Evolutionary conservation across 345 rosid genomes (phyloP).

Genomic region (Arabis alpina): DNA sequence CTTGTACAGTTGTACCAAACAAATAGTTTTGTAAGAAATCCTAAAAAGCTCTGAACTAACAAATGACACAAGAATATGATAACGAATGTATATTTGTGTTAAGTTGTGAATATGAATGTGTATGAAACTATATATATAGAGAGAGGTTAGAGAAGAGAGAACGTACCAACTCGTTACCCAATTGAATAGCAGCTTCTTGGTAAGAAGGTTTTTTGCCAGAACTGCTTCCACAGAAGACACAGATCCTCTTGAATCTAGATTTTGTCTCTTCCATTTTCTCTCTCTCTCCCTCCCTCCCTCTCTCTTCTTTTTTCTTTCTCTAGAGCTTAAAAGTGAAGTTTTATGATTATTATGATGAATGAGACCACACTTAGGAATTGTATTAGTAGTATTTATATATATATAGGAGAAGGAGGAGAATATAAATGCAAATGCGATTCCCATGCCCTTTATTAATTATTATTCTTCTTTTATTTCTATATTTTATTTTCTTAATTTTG

Average conservation of each 20-base stretch:
- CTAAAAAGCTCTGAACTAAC: not conserved
- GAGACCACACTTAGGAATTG: constrained; percentile 38
- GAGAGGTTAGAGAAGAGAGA: constrained; percentile 1
- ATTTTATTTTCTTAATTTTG: constrained; percentile 13
- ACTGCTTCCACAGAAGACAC: constrained; percentile 91
- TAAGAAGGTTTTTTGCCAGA: constrained; percentile 79
- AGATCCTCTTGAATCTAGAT: constrained; percentile 80
- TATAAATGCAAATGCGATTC: constrained; percentile 41
- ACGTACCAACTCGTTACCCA: constrained; percentile 80
- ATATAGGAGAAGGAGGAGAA: constrained; percentile 22
- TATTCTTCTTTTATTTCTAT: constrained; percentile 9
- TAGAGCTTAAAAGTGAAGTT: constrained; percentile 29
- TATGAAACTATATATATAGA: not conserved
- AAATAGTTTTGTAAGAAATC: constrained; percentile 8
- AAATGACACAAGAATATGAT: constrained; percentile 10
- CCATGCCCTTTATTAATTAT: constrained; percentile 35
- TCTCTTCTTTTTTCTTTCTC: constrained; percentile 32
- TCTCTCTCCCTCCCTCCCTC: constrained; percentile 1
- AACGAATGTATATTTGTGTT: constrained; percentile 10
- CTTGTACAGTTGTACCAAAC: not conserved
- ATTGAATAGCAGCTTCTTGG: constrained; percentile 81
- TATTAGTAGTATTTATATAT: constrained; percentile 38
- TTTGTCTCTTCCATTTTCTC: constrained; percentile 53
- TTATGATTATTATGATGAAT: constrained; percentile 42
- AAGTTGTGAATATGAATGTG: not conserved